Base-by-base conservation (phyloP, 768 basidiomycete genomes). In the Rhodocollybia butyracea region DNA sequence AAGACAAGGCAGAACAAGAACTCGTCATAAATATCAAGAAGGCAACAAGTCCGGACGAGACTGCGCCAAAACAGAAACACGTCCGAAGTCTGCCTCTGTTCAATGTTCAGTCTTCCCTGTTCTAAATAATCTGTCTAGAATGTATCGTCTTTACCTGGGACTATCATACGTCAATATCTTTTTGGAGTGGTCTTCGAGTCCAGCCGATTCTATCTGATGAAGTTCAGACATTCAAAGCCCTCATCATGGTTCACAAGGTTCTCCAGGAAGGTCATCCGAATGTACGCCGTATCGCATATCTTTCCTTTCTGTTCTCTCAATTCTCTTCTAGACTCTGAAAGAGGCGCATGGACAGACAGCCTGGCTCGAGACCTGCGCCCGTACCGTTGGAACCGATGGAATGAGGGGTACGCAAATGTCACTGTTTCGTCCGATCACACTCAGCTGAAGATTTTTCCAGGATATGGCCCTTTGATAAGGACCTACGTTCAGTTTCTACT, bases 131-230 rank as follows among this genome's bases (percentile, higher is more conserved):
- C 32, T 21, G 30, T 8, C 10, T 69, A 98, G 96, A 98, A 76
- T 93, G 91, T 64, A 98, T 99, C 68, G 92, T 98, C 24, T 99
- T 94, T 71, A 98, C 97, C 6, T 98, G 95, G 95, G 97, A 99
- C 70, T 98, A 98, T 66, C 95, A 98, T 65, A 91, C 94, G 19
- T 98, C 95, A 32, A 86, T 92, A 63, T 95, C 95, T 5, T 98
- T 98, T 69, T 99, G 97, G 97, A 94, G 92, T 63, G 94, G 93
- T 27, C 79, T 99, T 6, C 82, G 97, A 29, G 97, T 98, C 2
- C 96, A 98, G 60, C 97, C 97, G 39, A 97, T 99, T 63, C 75
- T 99, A 26, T 85, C 94, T 3, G 97, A 99, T 70, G 97, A 99
- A 75, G 85, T 98, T 0, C 94, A 97, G 73, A 96, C 97, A 0